Evolutionary conservation across 345 rosid genomes (phyloP), one percentile per base, ranked within the genome.

Genomic region (Ailanthus altissimus): DNA sequence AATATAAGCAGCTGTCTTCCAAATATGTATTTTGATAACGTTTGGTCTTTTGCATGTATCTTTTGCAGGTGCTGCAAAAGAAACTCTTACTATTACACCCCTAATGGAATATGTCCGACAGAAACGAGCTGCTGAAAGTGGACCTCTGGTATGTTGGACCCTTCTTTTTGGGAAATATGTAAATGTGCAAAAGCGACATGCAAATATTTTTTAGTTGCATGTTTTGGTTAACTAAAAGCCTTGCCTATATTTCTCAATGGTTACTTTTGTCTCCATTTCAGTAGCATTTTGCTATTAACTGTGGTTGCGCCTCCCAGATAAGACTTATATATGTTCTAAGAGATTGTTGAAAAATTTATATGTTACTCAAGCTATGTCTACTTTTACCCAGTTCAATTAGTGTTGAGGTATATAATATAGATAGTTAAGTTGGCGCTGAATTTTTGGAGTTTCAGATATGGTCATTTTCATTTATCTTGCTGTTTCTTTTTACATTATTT

Each of bases 101-200:
- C 82, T 92, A 42, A 92, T 92, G 97, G 93, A 92, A 80, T 92
- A 87, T 84, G 88, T 92, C 45, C 90, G 95, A 10, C 92, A 88
- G 78, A 91, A 87, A 77, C 86, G 95, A 83, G 89, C 93, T 83
- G 79, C 92, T 26, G 79, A 84, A 67, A 83, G 69, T 76, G 94
- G 86, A 72, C 60, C 86, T 47, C 89, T 79, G 94, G 94, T 92
- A 83, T 47, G 5, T 64, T 12, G 13, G 38, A 5, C 68, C 47
- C 36, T 60, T 46, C 50, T 6, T n/a, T 69, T 58, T 59, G 46
- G 46, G 12, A 68, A 53, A 68, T 56, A 15, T 74, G 12, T 71
- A 14, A 50, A 54, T 20, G 32, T 61, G 28, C 11, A 46, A 25
- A 13, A 11, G 21, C 10, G 10, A 25, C 7, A 47, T 23, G 38